Evolutionary conservation across 2,329 filamentous ascomycete species (phyloP).

Genomic region (Exophiala aquamarina): DNA sequence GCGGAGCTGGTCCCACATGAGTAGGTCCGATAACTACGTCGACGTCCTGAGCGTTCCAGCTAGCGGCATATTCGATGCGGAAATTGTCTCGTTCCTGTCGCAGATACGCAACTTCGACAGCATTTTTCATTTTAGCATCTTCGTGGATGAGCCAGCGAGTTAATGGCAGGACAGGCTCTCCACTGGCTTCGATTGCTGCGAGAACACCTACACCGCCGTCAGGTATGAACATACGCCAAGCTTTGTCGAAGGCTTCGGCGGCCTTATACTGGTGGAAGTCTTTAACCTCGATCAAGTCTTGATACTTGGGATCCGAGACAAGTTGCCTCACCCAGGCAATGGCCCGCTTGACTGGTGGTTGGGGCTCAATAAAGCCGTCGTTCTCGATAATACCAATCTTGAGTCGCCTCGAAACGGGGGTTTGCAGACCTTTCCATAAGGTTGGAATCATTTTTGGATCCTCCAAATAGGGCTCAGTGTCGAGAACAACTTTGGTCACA

Average conservation of each 20-base stretch:
- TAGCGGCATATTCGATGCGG: constrained; percentile 43
- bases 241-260: constrained; percentile 46
- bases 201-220: constrained; percentile 60
- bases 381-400: constrained; percentile 64
- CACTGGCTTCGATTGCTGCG: constrained; percentile 50
- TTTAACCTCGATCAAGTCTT: constrained; percentile 50
- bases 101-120: constrained; percentile 39
- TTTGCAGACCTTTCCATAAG: constrained; percentile 45
- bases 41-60: constrained; percentile 40
- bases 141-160: constrained; percentile 54
- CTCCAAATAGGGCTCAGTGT: constrained; percentile 50
- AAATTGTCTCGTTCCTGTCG: constrained; percentile 42
- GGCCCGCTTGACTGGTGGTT: constrained; percentile 59
- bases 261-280: constrained; percentile 52
- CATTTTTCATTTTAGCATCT: constrained; percentile 27
- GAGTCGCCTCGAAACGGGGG: constrained; percentile 36
- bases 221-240: constrained; percentile 53
- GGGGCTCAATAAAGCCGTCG: constrained; percentile 64
- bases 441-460: constrained; percentile 54
- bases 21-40: constrained; percentile 7
- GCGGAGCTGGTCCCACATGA: constrained; percentile 4
- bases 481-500: constrained; percentile 41
- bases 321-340: constrained; percentile 44
- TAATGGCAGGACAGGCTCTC: constrained; percentile 60
- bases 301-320: constrained; percentile 43